phyloP scores from a whole-genome alignment of 2,329 filamentous ascomycete genomes.

The Colletotrichum graminicola region DNA sequence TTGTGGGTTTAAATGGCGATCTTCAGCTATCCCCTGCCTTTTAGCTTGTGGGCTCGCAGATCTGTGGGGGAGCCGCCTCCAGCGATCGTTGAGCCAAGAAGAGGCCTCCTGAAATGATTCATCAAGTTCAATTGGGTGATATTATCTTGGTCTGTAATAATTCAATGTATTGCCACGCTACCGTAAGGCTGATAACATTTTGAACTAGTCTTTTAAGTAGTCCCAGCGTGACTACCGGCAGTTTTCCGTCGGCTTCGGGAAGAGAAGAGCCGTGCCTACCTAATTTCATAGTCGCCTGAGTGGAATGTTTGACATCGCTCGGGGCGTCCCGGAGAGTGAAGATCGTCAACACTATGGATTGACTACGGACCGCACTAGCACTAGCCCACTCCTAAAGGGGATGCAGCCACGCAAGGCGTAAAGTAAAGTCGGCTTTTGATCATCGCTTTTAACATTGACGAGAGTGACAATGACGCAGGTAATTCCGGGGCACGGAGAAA shows the following conservation, averaged over 20 bases:
- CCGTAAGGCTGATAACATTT: not conserved
- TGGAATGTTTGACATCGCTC: not conserved
- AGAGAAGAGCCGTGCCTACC: not conserved
- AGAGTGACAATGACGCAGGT: not conserved
- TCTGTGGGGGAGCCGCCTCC: conserved; percentile 10
- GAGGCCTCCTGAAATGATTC: not conserved
- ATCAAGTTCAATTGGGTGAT: not conserved
- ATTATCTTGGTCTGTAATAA: not conserved
- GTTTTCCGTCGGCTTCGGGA: not conserved
- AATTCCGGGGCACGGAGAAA: not conserved
- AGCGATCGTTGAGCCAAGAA: conserved; percentile 1
- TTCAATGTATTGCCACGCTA: not conserved
- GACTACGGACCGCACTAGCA: not conserved
- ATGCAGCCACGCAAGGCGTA: not conserved
- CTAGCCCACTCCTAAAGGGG: not conserved
- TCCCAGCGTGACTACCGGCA: not conserved
- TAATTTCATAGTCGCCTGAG: not conserved
- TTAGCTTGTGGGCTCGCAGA: conserved; percentile 10
- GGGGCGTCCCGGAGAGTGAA: not conserved
- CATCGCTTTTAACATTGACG: not conserved
- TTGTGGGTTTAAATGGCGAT: conserved; percentile 29
- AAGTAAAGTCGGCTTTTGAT: not conserved
- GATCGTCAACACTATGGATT: conserved; percentile 8
- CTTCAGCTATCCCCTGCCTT: conserved; percentile 5
- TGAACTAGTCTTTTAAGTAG: not conserved